Evolutionary conservation across 805 yeast genomes (phyloP), one percentile per base, ranked within the genome.

Genomic region (Nakazawaea ambrosiae): DNA sequence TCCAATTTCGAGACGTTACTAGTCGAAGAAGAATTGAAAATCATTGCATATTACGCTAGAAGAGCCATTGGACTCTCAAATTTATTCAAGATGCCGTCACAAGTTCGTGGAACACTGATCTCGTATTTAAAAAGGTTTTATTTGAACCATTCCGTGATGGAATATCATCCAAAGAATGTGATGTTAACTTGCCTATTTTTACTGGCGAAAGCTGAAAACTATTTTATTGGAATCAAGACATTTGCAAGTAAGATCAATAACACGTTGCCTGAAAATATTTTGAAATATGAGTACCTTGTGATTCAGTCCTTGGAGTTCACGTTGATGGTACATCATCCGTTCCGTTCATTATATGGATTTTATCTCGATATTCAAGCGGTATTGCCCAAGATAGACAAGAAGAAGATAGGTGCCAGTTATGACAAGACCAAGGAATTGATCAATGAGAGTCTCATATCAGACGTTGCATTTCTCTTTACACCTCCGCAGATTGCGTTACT

Each of bases 401-500:
- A 72, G 32, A 70, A 75, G 34, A 60, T 87, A 42, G 90, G 92
- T 1, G 65, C 65, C 32, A 67, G 77, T 31, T 84, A 85, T 57
- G 94, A 85, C 51, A 61, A 63, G 30, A 86, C 95, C 9, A 75
- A 81, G 48, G 68, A 64, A 20, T 60, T 78, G 56, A 67, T 85
- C 4, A 73, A 77, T 31, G 84, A 78, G 19, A 71, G 85, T n/a
- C 63, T 86, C 28, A 62, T 81, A 25, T 77, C 90, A 15, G 96
- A 92, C 53, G 89, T 75, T 3, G 64, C 71, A 7, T 90, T 86
- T 49, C 63, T 77, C 25, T 90, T 63, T 59, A 80, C 97, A 0
- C 99, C 99, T 1, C 96, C 97, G 1, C 98, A 92, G 52, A 85
- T 92, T 22, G 96, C 97, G 1, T 63, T 92, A 36, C 92, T 96